These are phyloP conservation scores for Borovskyia barvae DNA, from an alignment of 208 protist species.

Conservation along the genomic window DNA sequence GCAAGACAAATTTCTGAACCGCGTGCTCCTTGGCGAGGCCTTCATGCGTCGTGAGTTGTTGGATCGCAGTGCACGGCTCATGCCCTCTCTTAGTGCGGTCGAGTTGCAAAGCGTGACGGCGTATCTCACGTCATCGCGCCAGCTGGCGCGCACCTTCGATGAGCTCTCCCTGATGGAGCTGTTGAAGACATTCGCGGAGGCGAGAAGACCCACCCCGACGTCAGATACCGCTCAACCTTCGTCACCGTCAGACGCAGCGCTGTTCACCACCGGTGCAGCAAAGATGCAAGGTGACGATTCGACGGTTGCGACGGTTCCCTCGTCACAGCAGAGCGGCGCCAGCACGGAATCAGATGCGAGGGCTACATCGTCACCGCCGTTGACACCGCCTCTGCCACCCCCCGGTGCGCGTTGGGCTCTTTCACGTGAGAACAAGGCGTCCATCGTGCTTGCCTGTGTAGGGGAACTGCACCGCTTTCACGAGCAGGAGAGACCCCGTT, in stretches of 20 bases:
- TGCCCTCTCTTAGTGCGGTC: conserved; percentile 30
- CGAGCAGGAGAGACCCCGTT: conserved; percentile 46
- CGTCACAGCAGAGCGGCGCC: neutral
- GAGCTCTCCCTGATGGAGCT: conserved; percentile 41
- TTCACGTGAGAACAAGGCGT: conserved; percentile 48
- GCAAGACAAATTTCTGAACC: conserved; percentile 39
- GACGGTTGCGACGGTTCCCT: neutral
- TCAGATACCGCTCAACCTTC: neutral
- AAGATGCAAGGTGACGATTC: neutral
- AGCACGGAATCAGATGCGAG: neutral
- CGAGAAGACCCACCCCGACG: neutral
- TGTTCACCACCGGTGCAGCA: neutral
- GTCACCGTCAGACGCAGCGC: too few species aligned
- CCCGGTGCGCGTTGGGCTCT: too few species aligned
- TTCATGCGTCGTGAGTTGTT: conserved; percentile 51
- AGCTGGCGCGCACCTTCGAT: conserved; percentile 58
- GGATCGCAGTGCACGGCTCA: conserved; percentile 64
- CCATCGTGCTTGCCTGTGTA: conserved; percentile 56
- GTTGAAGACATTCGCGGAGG: conserved; percentile 5
- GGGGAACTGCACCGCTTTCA: conserved; percentile 69
- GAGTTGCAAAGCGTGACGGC: conserved; percentile 48
- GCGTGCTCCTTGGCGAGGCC: conserved; percentile 44
- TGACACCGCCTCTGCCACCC: too few species aligned
- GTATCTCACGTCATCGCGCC: conserved; percentile 51
- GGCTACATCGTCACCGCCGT: neutral